phyloP scores from a whole-genome alignment of 2,329 filamentous ascomycete genomes.

The Penicillium sp. region DNA sequence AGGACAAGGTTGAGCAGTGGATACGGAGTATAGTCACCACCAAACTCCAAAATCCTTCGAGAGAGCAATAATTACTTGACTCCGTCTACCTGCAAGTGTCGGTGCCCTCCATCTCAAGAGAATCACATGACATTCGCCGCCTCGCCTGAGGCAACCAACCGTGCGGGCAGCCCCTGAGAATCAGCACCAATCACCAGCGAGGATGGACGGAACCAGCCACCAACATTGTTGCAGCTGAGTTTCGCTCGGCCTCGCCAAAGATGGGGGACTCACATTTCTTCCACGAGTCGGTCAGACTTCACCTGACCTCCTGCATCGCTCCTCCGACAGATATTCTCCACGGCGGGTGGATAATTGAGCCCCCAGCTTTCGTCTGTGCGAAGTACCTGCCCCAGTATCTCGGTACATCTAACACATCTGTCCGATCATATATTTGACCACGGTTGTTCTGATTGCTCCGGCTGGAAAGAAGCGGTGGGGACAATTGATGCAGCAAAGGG shows the following conservation, averaged over 20 bases:
- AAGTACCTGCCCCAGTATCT: neutral
- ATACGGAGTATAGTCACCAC: neutral
- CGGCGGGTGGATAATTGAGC: slow-evolving; percentile 6
- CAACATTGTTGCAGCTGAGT: slow-evolving; percentile 21
- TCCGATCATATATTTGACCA: neutral
- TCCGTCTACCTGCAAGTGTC: neutral
- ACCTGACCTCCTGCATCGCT: slow-evolving; percentile 1
- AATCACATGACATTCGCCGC: neutral
- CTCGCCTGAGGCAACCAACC: slow-evolving; percentile 12
- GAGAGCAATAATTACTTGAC: too few species aligned
- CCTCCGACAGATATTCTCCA: neutral
- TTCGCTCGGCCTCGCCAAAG: slow-evolving; percentile 11
- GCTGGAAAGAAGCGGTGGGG: slow-evolving; percentile 22
- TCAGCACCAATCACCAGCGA: slow-evolving; percentile 20
- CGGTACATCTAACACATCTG: neutral
- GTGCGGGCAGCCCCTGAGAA: slow-evolving; percentile 19
- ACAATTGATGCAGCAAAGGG: slow-evolving; percentile 22
- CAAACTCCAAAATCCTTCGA: neutral
- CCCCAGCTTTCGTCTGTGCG: slow-evolving; percentile 6
- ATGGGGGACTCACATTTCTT: slow-evolving; percentile 6
- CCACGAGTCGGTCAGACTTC: slow-evolving; percentile 8
- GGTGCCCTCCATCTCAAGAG: neutral
- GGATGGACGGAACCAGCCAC: slow-evolving; percentile 28
- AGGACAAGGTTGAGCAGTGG: too few species aligned
- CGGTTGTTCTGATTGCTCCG: slow-evolving; percentile 3